Conservation (phyloP, 78 protist species). For the Dictyostelium capitatum region DNA sequence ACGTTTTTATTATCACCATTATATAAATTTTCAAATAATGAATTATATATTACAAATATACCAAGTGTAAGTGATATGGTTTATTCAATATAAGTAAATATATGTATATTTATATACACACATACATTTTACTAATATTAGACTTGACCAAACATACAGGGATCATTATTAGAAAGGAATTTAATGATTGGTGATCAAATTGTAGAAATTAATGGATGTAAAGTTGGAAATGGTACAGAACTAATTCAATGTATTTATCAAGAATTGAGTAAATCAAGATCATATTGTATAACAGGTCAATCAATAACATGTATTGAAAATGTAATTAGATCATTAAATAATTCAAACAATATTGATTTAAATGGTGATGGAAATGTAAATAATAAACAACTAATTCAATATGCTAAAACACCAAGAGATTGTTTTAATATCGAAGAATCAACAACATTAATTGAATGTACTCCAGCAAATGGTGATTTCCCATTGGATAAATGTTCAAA, state of each 20-base stretch:
- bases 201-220: constrained; percentile 34
- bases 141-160: neutral
- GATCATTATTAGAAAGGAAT: constrained; percentile 4
- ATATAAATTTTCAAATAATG: constrained; percentile 22
- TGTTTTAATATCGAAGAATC: constrained; percentile 28
- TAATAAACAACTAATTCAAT: neutral
- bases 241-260: constrained; percentile 37
- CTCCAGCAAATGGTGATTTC: neutral
- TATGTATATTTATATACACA: neutral
- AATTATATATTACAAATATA: constrained; percentile 41
- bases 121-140: neutral
- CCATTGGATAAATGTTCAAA: neutral
- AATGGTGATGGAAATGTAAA: constrained; percentile 3
- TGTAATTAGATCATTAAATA: neutral
- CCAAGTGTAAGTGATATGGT: constrained; percentile 16
- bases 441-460: neutral
- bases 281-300: constrained; percentile 28
- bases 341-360: neutral
- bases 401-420: neutral
- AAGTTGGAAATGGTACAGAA: neutral
- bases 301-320: constrained; percentile 23
- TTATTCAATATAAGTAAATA: neutral
- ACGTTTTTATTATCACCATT: constrained; percentile 39
- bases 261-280: neutral
- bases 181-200: constrained; percentile 20